Base-by-base conservation (phyloP, 805 yeast species). In the Metschnikowia cerradonensis region DNA sequence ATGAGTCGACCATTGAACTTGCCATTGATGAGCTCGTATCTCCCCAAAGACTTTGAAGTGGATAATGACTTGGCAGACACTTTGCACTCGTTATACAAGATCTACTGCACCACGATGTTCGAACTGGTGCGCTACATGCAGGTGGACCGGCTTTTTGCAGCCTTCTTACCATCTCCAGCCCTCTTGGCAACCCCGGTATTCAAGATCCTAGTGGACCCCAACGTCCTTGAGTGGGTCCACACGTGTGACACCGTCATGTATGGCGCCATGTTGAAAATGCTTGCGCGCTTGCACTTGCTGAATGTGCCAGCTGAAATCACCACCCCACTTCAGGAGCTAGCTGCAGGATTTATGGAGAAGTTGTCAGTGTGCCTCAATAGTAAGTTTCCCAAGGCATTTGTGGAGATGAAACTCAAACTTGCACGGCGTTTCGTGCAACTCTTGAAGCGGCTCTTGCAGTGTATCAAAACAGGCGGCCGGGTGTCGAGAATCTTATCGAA, bases 121-220 rank as follows among this genome's bases (percentile, higher is more conserved):
- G 89, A 86, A 54, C 75, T 81, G 45, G 67, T 89, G 50, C 73
- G 91, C 54, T 83, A 73, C 60, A 78, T 88, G 82, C 87, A 84
- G 51, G 65, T 85, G 51, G 81, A 80, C 52, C 80, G 80, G 59
- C 67, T 90, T 33, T 76, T 83, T 47, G 68, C 77, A n/a, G 67
- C 78, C 26, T 65, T 87, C 44, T 62, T 73, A 7, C 70, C 80
- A 7, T 87, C 82, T 64, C 78, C 71, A 50, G 67, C 73, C 14
- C 73, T 81, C 1, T 72, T 88, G 48, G 81, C 90, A 0, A 72
- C 81, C 0, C 86, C 87, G 3, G 86, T 83, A 38, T 79, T 77
- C 60, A 79, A 79, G 57, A 67, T 88, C 20, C 79, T 83, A 60
- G 73, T 73, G 6, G 70, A 78, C 10, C 78, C 78, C 13, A 66